Evolutionary conservation across 306 rosid species (phyloP).

Genomic region (Cyamopsis tetragonoloba): DNA sequence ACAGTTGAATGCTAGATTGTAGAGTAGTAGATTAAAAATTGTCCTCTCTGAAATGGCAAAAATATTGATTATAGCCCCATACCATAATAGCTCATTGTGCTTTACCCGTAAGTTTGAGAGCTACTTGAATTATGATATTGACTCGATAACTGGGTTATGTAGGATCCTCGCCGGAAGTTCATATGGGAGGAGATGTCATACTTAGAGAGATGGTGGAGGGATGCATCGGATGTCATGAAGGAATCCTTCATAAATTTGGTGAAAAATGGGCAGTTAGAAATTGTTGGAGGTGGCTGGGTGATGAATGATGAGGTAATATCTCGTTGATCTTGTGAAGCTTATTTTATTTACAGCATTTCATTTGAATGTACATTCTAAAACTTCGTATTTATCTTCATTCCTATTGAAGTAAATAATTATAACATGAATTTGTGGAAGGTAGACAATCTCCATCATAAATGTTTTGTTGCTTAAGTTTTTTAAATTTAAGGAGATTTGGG

Average conservation of each 20-base stretch:
- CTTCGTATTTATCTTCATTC: slow-evolving; percentile 1
- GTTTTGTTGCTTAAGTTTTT: not conserved
- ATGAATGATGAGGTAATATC: slow-evolving; percentile 95
- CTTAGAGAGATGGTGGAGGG: slow-evolving; percentile 99
- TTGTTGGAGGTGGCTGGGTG: slow-evolving; percentile 99
- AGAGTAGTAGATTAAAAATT: not conserved
- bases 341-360: not conserved
- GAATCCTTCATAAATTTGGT: slow-evolving; percentile 64
- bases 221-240: slow-evolving; percentile 59
- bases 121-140: slow-evolving; percentile 7
- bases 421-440: not conserved
- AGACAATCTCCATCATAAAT: not conserved
- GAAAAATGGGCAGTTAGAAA: slow-evolving; percentile 86
- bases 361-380: not conserved
- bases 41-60: not conserved
- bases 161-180: slow-evolving; percentile 88
- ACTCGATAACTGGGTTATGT: slow-evolving; percentile 22
- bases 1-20: not conserved
- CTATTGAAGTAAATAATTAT: slow-evolving; percentile 7
- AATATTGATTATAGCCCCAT: slow-evolving; percentile 1
- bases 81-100: not conserved
- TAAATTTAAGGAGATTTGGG: not conserved
- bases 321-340: slow-evolving; percentile 1
- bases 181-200: slow-evolving; percentile 99
- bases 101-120: not conserved